A percentile compares a stretch with the other conserved stretches of the same genome.
These are phyloP conservation scores for Rhizopogon vesiculosus DNA, from an alignment of 768 basidiomycete genomes.

Conservation along the genomic window DNA sequence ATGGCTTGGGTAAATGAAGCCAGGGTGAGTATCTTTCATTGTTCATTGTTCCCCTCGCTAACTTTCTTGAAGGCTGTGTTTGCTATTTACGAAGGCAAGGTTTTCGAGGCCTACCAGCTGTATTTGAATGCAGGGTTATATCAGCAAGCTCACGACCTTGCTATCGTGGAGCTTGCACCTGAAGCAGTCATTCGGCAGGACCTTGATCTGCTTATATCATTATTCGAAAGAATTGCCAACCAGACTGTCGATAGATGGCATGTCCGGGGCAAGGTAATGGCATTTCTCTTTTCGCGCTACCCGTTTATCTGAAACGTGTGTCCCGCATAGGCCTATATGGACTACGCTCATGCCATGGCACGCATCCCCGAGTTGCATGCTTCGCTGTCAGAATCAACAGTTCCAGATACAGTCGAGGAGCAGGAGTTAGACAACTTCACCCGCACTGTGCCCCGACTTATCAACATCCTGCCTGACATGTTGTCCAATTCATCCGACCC, in stretches of 20 bases:
- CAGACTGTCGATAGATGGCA: slow-evolving; percentile 70
- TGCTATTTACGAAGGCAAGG: slow-evolving; percentile 53
- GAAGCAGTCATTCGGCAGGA: slow-evolving; percentile 69
- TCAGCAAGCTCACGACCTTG: slow-evolving; percentile 76
- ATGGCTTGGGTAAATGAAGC: slow-evolving; percentile 87
- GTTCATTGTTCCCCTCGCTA: background rate
- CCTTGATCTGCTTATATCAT: slow-evolving; percentile 52
- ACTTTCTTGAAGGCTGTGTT: slow-evolving; percentile 51
- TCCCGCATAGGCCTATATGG: slow-evolving; percentile 53
- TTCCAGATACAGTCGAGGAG: slow-evolving; percentile 42
- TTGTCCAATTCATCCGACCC: slow-evolving; percentile 51
- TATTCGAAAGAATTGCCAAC: slow-evolving; percentile 65
- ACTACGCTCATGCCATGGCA: slow-evolving; percentile 63
- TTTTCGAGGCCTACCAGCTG: slow-evolving; percentile 73
- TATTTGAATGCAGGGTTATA: slow-evolving; percentile 68
- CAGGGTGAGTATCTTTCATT: slow-evolving; percentile 45
- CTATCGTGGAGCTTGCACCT: slow-evolving; percentile 81
- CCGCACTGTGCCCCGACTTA: slow-evolving; percentile 57
- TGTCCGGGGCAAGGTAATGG: slow-evolving; percentile 70
- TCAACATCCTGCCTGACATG: slow-evolving; percentile 65
- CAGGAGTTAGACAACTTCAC: slow-evolving; percentile 58
- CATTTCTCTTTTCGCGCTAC: slow-evolving; percentile 2
- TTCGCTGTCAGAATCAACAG: slow-evolving; percentile 34
- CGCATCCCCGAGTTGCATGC: slow-evolving; percentile 53
- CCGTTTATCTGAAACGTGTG: slow-evolving; percentile 5